A percentile compares a stretch with the other conserved stretches of the same genome.
Evolutionary conservation across 2,329 filamentous ascomycete genomes (phyloP).

Genomic region (Claviceps monticola): DNA sequence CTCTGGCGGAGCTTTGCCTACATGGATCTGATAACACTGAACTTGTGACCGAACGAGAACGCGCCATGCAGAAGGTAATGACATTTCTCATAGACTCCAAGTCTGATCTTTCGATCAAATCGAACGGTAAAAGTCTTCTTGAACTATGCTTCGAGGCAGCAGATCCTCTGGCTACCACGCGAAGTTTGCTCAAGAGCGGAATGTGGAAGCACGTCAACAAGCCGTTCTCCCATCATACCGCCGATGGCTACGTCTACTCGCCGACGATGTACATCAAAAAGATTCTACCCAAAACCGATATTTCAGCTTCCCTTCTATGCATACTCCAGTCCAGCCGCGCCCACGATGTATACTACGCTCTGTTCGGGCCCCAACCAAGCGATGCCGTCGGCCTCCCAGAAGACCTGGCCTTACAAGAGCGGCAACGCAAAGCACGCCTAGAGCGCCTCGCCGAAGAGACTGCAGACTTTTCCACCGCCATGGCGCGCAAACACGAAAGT

Average conservation of each 20-base stretch:
- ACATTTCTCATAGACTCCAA: conserved; percentile 40
- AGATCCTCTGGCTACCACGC: conserved; percentile 40
- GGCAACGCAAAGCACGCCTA: conserved; percentile 32
- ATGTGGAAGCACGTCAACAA: conserved; percentile 54
- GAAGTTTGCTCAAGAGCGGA: conserved; percentile 45
- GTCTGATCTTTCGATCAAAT: conserved; percentile 41
- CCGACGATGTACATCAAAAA: conserved; percentile 47
- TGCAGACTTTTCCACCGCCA: conserved; percentile 33
- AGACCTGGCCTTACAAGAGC: conserved; percentile 35
- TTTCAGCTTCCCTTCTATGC: conserved; percentile 27
- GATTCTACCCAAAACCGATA: conserved; percentile 26
- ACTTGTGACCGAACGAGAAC: conserved; percentile 32
- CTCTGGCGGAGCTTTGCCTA: conserved; percentile 49
- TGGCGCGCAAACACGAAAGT: conserved; percentile 36
- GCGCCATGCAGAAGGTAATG: conserved; percentile 43
- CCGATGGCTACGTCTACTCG: conserved; percentile 44
- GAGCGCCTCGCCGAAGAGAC: conserved; percentile 31
- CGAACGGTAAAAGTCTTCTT: conserved; percentile 43
- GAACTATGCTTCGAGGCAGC: conserved; percentile 45
- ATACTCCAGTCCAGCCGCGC: conserved; percentile 39
- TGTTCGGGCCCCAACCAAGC: conserved; percentile 37
- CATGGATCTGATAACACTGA: conserved; percentile 34
- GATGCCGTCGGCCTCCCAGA: conserved; percentile 38
- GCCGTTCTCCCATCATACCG: conserved; percentile 39
- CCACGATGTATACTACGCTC: conserved; percentile 39